Evolutionary conservation across 176 grass and related monocot genomes (phyloP), one percentile per base, ranked within the genome.

Genomic region (Saccharum spontaneum): DNA sequence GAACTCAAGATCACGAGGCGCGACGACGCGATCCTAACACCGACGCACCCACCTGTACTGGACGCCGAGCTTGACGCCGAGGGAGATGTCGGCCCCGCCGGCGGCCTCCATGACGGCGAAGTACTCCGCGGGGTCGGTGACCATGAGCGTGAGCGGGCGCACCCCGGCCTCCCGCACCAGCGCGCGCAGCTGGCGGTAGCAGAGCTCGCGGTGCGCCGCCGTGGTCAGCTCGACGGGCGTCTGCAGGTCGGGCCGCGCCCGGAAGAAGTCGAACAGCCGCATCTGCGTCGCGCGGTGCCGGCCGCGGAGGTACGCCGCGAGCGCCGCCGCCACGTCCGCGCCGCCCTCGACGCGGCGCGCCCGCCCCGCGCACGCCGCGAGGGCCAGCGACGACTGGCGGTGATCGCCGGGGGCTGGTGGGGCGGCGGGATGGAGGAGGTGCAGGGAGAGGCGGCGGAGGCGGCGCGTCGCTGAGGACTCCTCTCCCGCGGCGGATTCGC

Each of bases 1-100:
- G 13, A 12, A 24, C 17, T 23, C 34, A 43, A 14, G 39, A 72
- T 43, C 38, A 71, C 39, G 11, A 44, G 38, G 1, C n/a, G 22
- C 20, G 20, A 12, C 48, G 48, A 11, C 18, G 54, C 54, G 54
- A n/a, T 23, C 55, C 55, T 23, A 46, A 38, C 20, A 45, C 3
- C n/a, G 38, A 1, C 31, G 2, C 10, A 24, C 97, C 97, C 90
- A 26, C 97, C 97, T 99, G 91, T 91, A 99, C 86, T 99, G 97
- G n/a, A 99, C 97, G 34, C 97, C 97, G 41, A 96, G 36, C 85
- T 96, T 96, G 90, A 99, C 86, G 73, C 82, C 97, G 67, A 99
- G 84, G 7, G 97, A 96, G 79, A 99, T 96, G 89, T 99, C 97
- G 52, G 92, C 67, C 11, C 86, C 93, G 26, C 97, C 97, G 11